Evolutionary conservation across 345 rosid genomes (phyloP).

Genomic region (Luvunga scandens): DNA sequence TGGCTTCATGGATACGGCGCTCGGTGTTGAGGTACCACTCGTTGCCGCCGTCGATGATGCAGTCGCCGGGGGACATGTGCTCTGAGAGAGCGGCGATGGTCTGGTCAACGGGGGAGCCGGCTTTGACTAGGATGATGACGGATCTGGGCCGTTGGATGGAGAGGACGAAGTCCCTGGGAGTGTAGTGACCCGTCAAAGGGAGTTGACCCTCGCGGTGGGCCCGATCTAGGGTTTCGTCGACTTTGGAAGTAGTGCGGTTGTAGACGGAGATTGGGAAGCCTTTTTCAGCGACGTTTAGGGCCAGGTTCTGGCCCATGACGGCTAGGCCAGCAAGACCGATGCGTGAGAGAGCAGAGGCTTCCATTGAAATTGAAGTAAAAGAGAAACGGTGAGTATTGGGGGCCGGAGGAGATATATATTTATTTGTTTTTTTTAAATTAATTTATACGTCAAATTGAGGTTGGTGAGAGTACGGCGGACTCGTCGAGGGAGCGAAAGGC

Average conservation of each 20-base stretch:
- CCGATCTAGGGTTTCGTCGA: constrained; percentile 83
- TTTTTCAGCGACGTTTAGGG: constrained; percentile 88
- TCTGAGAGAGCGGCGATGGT: constrained; percentile 77
- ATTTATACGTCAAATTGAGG: background rate
- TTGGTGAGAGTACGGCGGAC: constrained; percentile 45
- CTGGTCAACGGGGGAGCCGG: constrained; percentile 92
- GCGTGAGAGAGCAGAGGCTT: constrained; percentile 66
- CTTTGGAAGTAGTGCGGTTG: constrained; percentile 84
- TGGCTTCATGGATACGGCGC: constrained; percentile 65
- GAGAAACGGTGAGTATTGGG: background rate
- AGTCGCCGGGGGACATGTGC: constrained; percentile 78
- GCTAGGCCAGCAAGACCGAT: constrained; percentile 96
- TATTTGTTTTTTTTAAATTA: too few relatives aligned
- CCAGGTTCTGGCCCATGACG: constrained; percentile 97
- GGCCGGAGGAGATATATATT: background rate
- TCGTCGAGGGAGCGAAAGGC: constrained; percentile 67
- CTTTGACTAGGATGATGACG: constrained; percentile 90
- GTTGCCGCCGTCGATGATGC: constrained; percentile 93
- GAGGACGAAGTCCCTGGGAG: constrained; percentile 86
- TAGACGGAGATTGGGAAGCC: constrained; percentile 95
- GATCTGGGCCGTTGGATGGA: constrained; percentile 87
- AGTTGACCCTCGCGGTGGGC: constrained; percentile 67
- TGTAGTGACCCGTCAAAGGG: constrained; percentile 70
- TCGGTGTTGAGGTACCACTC: constrained; percentile 97
- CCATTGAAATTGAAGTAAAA: constrained; percentile 33